Conservation (phyloP, 202 grass and related monocot genomes). For the Eragrostis tef region DNA sequence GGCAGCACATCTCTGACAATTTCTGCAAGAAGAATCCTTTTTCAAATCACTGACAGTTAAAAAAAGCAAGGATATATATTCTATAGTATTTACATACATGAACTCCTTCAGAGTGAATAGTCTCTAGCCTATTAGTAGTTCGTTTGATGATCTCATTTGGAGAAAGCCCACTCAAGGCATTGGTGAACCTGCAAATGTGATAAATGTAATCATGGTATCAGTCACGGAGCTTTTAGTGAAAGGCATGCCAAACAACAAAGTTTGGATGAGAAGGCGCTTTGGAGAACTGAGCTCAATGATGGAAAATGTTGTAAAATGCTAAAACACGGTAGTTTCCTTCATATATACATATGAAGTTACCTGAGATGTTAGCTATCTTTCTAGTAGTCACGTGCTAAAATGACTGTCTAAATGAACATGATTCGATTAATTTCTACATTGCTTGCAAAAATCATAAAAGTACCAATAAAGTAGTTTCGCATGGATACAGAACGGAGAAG, state of each 20-base stretch:
- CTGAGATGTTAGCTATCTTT: conserved; percentile 2
- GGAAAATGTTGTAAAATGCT: conserved; percentile 9
- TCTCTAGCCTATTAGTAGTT: conserved; percentile 86
- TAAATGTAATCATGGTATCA: conserved; percentile 5
- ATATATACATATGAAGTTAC: conserved; percentile 5
- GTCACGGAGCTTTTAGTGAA: conserved; percentile 16
- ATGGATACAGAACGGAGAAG: conserved; percentile 27
- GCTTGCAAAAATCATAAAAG: conserved; percentile 21
- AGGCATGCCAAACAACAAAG: background rate
- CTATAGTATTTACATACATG: conserved; percentile 64
- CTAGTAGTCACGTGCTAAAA: conserved; percentile 4
- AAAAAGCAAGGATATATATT: conserved; percentile 29
- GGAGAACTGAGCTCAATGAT: conserved; percentile 1
- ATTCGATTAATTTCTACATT: conserved; percentile 32
- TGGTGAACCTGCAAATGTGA: conserved; percentile 64
- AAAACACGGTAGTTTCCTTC: conserved; percentile 15
- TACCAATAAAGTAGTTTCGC: conserved; percentile 23
- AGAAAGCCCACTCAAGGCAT: conserved; percentile 73
- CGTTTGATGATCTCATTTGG: conserved; percentile 86
- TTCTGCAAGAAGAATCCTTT: conserved; percentile 62
- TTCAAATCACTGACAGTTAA: conserved; percentile 36
- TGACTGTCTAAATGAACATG: conserved; percentile 1
- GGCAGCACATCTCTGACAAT: conserved; percentile 89
- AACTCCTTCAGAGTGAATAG: conserved; percentile 90
- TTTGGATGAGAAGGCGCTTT: conserved; percentile 3